A percentile compares a stretch with the other conserved stretches of the same genome.
phyloP scores from a whole-genome alignment of 2,329 filamentous ascomycete species.

The Parascedosporium putredinis region DNA sequence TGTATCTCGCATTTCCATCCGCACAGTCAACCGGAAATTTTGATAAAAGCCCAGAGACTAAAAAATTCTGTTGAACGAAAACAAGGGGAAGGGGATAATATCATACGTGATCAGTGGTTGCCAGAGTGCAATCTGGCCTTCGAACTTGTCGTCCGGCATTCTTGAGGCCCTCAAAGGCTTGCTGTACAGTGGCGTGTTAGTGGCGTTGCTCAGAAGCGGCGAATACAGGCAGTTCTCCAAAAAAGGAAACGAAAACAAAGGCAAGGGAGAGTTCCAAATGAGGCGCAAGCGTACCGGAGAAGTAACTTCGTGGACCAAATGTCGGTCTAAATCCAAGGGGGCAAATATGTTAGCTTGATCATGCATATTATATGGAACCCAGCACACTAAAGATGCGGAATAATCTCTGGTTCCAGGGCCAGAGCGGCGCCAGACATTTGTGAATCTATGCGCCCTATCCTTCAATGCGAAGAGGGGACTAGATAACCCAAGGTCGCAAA shows the following conservation, averaged over 20 bases:
- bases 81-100: background rate
- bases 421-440: too few relatives aligned
- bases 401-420: too few relatives aligned
- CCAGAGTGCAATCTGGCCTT: constrained; percentile 91
- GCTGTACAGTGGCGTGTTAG: constrained; percentile 38
- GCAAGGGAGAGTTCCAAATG: too few relatives aligned
- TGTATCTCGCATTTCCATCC: background rate
- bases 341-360: background rate
- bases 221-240: constrained; percentile 2
- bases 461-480: too few relatives aligned
- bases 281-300: constrained; percentile 85
- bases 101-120: constrained; percentile 89
- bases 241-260: too few relatives aligned
- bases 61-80: background rate
- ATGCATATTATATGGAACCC: background rate
- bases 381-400: too few relatives aligned
- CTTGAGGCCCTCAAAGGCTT: constrained; percentile 93
- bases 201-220: constrained; percentile 10
- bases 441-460: too few relatives aligned
- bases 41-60: constrained; percentile 8
- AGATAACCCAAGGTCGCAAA: too few relatives aligned
- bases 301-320: constrained; percentile 97
- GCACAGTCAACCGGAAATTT: background rate
- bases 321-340: constrained; percentile 58
- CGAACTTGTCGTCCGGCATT: constrained; percentile 82